These are phyloP conservation scores for Starmerella floricola DNA, from an alignment of 805 yeast species.

Conservation along the genomic window DNA sequence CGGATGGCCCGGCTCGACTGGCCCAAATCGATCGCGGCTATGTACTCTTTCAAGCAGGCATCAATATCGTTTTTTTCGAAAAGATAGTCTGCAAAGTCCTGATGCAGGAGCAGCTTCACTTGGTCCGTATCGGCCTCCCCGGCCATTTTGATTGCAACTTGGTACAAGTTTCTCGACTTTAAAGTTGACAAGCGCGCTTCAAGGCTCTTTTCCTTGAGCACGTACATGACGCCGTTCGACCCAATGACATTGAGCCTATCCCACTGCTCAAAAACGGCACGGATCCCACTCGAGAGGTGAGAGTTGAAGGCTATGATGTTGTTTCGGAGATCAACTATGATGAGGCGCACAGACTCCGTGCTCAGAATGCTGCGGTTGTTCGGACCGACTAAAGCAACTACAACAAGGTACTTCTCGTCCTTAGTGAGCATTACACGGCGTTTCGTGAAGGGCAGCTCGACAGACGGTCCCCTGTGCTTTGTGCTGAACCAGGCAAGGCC, in stretches of 20 bases:
- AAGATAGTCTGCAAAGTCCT: slow-evolving; percentile 58
- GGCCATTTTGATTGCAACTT: slow-evolving; percentile 63
- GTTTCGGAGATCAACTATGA: slow-evolving; percentile 57
- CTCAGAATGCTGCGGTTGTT: slow-evolving; percentile 13
- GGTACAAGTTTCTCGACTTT: slow-evolving; percentile 55
- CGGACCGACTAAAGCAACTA: slow-evolving; percentile 24
- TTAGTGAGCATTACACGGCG: slow-evolving; percentile 37
- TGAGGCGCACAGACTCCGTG: slow-evolving; percentile 40
- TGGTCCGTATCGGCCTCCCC: not conserved
- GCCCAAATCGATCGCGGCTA: slow-evolving; percentile 43
- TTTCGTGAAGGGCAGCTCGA: slow-evolving; percentile 48
- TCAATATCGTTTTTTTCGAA: slow-evolving; percentile 53
- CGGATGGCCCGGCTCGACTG: slow-evolving; percentile 68
- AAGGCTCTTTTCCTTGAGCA: slow-evolving; percentile 52
- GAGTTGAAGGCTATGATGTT: slow-evolving; percentile 59
- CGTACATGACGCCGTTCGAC: slow-evolving; percentile 63
- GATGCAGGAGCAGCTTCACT: slow-evolving; percentile 27
- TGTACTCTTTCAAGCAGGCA: slow-evolving; percentile 64
- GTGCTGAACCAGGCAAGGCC: slow-evolving; percentile 48
- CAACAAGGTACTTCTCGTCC: slow-evolving; percentile 40
- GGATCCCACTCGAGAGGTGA: slow-evolving; percentile 53
- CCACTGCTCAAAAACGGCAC: slow-evolving; percentile 47
- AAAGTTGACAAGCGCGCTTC: slow-evolving; percentile 58
- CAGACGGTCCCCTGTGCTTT: slow-evolving; percentile 31
- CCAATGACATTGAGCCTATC: slow-evolving; percentile 49